Conservation (phyloP, 192 early-diverging fungal species). For the Podila minutissima region DNA sequence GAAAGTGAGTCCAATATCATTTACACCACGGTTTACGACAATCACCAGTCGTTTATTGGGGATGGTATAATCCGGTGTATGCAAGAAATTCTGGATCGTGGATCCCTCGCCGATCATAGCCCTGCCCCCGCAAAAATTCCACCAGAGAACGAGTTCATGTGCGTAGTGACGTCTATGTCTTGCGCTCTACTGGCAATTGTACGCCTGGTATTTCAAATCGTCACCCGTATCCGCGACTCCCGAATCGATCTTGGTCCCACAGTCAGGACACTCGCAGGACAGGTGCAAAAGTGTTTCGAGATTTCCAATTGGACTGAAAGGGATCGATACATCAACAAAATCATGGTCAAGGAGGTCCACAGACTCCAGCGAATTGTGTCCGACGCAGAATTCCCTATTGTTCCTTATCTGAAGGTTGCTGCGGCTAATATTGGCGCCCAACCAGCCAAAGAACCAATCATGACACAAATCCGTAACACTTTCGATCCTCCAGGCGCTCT, state of each 20-base stretch:
- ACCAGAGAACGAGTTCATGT: neutral
- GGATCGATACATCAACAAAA: conserved; percentile 10
- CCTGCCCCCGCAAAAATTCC: neutral
- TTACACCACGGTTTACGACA: conserved; percentile 34
- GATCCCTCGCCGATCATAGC: conserved; percentile 22
- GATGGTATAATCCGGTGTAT: conserved; percentile 35
- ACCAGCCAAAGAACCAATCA: no score
- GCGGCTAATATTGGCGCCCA: no score
- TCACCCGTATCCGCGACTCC: conserved; percentile 35
- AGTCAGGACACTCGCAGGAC: conserved; percentile 8
- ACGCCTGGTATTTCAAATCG: conserved; percentile 40
- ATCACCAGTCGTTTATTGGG: conserved; percentile 17
- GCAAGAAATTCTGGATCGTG: conserved; percentile 21
- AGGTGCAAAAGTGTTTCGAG: neutral
- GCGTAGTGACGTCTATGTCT: conserved; percentile 15
- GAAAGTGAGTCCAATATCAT: conserved; percentile 31
- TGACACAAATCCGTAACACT: no score
- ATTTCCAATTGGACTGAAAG: neutral
- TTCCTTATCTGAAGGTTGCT: neutral
- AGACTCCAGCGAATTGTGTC: conserved; percentile 8
- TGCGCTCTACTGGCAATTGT: conserved; percentile 43
- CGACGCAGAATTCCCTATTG: conserved; percentile 11
- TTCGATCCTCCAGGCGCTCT: no score
- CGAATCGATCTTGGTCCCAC: conserved; percentile 4
- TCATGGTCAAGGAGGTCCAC: conserved; percentile 16